Percentiles rank a stretch among this genome's conserved stretches.
Evolutionary conservation across 331 rosid species (phyloP).

Genomic region (Ulmus americana): DNA sequence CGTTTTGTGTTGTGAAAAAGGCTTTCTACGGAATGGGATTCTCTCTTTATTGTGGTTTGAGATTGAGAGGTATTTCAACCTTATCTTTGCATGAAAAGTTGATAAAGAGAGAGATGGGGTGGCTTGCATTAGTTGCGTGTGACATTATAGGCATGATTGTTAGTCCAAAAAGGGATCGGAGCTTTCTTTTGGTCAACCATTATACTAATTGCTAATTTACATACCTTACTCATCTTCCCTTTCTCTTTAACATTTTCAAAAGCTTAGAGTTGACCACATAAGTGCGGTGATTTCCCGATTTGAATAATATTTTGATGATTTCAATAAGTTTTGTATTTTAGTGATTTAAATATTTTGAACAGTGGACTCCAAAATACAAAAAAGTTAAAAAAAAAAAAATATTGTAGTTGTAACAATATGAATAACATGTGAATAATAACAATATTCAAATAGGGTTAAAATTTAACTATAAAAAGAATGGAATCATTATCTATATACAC

Average conservation of each 20-base stretch:
- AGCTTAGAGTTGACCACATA: slow-evolving; percentile 2
- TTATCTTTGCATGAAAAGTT: slow-evolving; percentile 38
- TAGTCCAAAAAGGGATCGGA: slow-evolving; percentile 35
- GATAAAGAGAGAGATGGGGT: slow-evolving; percentile 6
- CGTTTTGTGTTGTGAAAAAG: background rate
- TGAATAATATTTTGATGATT: no score
- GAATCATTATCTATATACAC: no score
- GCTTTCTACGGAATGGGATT: background rate
- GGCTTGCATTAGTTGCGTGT: slow-evolving; percentile 37
- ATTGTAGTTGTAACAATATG: no score
- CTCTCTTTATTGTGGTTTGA: no score
- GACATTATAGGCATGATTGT: slow-evolving; percentile 41
- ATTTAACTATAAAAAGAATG: no score
- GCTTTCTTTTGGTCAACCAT: slow-evolving; percentile 43
- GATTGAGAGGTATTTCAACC: background rate
- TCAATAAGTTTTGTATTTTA: no score
- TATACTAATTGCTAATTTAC: slow-evolving; percentile 30
- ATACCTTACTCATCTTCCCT: slow-evolving; percentile 18
- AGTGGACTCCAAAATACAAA: no score
- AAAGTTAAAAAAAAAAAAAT: no score
- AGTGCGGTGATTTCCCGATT: background rate
- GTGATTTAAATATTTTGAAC: no score
- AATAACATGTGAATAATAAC: no score
- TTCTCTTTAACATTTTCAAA: slow-evolving; percentile 12
- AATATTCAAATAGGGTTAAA: no score